Conservation (phyloP, 2,329 filamentous ascomycete species). For the Ascosphaera aggregata region DNA sequence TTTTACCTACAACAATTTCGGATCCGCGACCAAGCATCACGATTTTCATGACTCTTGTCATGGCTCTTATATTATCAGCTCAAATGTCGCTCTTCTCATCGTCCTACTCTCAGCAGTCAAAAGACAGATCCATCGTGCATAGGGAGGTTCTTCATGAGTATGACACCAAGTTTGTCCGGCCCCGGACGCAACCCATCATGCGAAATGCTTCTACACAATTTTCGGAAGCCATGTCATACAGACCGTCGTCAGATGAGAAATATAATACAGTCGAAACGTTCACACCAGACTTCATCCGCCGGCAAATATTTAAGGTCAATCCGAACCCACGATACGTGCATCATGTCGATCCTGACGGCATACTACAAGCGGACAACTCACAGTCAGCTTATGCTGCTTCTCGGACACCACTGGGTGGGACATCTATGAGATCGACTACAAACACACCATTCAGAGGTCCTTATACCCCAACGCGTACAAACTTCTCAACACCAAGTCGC, state of each 20-base stretch:
- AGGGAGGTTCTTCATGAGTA: slow-evolving; percentile 90
- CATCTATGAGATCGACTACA: neutral
- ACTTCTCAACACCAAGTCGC: slow-evolving; percentile 12
- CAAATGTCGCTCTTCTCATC: slow-evolving; percentile 54
- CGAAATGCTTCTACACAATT: slow-evolving; percentile 61
- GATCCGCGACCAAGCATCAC: slow-evolving; percentile 70
- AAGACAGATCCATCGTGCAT: slow-evolving; percentile 64
- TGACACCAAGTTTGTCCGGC: slow-evolving; percentile 85
- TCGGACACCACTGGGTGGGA: neutral
- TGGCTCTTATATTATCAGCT: slow-evolving; percentile 50
- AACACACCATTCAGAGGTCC: neutral
- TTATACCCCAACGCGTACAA: slow-evolving; percentile 13
- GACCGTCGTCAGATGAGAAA: slow-evolving; percentile 19
- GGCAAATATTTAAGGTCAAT: slow-evolving; percentile 55
- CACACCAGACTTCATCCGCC: slow-evolving; percentile 39
- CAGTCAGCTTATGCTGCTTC: neutral
- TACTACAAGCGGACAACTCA: slow-evolving; percentile 8
- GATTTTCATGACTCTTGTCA: slow-evolving; percentile 56
- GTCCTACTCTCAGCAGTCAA: slow-evolving; percentile 61
- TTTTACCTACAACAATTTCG: slow-evolving; percentile 51
- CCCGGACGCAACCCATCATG: slow-evolving; percentile 60
- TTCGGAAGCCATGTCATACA: slow-evolving; percentile 20
- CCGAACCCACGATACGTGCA: slow-evolving; percentile 61
- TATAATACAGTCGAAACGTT: slow-evolving; percentile 36
- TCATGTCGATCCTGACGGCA: slow-evolving; percentile 45